Evolutionary conservation across 768 basidiomycete species (phyloP).

Genomic region (Sporobolomyces phaffii): DNA sequence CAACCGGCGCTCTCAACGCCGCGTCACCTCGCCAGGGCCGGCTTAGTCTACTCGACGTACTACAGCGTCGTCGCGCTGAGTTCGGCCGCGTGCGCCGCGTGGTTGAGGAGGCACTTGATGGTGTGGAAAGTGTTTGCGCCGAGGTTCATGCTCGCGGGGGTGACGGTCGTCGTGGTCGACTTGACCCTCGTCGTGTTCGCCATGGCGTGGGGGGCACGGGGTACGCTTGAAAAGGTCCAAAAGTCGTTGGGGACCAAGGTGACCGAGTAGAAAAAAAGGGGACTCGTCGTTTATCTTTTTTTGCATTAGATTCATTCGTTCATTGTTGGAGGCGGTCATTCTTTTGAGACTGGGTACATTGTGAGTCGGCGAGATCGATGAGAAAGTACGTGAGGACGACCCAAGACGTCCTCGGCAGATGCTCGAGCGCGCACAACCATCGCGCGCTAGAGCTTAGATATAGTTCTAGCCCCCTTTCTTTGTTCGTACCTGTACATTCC

Average conservation of each 20-base stretch:
- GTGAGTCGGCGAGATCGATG: no score
- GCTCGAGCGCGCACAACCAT: no score
- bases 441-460: no score
- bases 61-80: slow-evolving; percentile 43
- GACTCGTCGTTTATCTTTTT: no score
- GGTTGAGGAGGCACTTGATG: slow-evolving; percentile 42
- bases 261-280: no score
- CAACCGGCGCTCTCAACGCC: slow-evolving; percentile 48
- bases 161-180: slow-evolving; percentile 66
- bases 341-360: no score
- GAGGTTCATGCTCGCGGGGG: slow-evolving; percentile 73
- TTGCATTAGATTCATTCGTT: no score
- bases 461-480: no score
- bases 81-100: slow-evolving; percentile 49
- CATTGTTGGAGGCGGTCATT: no score
- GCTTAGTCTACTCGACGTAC: slow-evolving; percentile 33
- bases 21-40: slow-evolving; percentile 29
- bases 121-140: slow-evolving; percentile 98
- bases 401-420: no score
- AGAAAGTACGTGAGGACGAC: no score
- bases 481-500: no score
- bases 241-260: slow-evolving; percentile 28
- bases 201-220: slow-evolving; percentile 33
- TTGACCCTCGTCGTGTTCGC: slow-evolving; percentile 49
- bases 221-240: slow-evolving; percentile 5